Percentiles rank a stretch among this genome's conserved stretches.
phyloP scores from a whole-genome alignment of 176 grass and related monocot genomes.

The Cymbopogon citratus region DNA sequence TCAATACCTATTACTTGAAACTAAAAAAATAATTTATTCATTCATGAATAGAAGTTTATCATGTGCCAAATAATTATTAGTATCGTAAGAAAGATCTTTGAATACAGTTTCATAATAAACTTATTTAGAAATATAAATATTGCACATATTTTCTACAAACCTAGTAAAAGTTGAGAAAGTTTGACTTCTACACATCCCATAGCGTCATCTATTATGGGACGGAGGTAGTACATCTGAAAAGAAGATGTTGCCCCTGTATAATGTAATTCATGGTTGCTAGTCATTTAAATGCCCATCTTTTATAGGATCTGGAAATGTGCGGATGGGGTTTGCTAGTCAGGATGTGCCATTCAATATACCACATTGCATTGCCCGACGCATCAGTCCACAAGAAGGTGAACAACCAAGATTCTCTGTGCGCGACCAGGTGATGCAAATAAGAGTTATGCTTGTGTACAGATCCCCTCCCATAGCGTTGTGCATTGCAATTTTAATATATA shows the following conservation, averaged over 20 bases:
- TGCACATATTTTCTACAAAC: too few species aligned
- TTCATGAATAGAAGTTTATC: too few species aligned
- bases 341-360: constrained; percentile 82
- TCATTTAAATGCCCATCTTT: background rate
- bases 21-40: too few species aligned
- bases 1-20: too few species aligned
- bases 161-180: too few species aligned
- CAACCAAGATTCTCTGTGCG: constrained; percentile 33
- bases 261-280: background rate
- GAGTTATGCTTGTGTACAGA: background rate
- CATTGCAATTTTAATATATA: background rate
- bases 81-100: too few species aligned
- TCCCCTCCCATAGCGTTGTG: background rate
- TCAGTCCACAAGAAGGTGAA: constrained; percentile 25
- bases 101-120: too few species aligned
- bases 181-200: too few species aligned
- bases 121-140: too few species aligned
- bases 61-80: too few species aligned
- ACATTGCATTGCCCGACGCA: constrained; percentile 63
- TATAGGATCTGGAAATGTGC: constrained; percentile 78
- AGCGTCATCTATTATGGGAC: too few species aligned
- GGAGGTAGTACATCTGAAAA: background rate
- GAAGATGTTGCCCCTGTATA: background rate
- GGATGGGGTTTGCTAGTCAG: constrained; percentile 79
- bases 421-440: constrained; percentile 60